Conservation (phyloP, 306 rosid genomes). For the Lathyrus tuberosus region DNA sequence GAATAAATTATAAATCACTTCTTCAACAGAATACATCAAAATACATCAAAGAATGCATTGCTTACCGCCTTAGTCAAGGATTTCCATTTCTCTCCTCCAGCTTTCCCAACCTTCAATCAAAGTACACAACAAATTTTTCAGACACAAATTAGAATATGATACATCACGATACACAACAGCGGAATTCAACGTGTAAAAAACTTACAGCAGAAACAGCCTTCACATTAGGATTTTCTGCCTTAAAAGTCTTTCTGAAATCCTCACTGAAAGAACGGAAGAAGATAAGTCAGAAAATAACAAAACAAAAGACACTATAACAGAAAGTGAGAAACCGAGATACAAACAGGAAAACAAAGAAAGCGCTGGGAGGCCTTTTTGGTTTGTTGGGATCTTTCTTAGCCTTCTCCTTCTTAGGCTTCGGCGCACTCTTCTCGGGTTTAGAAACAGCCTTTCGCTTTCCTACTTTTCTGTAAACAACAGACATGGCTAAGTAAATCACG, state of each 20-base stretch:
- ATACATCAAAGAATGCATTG: conserved; percentile 13
- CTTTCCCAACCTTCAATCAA: conserved; percentile 86
- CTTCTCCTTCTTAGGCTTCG: conserved; percentile 55
- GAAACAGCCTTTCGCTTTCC: conserved; percentile 80
- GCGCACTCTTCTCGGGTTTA: conserved; percentile 47
- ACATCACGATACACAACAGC: neutral
- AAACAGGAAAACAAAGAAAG: conserved; percentile 92
- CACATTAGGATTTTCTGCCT: conserved; percentile 74
- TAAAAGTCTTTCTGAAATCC: conserved; percentile 84
- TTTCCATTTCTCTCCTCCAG: conserved; percentile 95
- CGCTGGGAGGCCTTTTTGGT: conserved; percentile 85
- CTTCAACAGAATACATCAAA: conserved; percentile 32
- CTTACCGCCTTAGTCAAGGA: conserved; percentile 72
- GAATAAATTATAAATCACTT: conserved; percentile 16
- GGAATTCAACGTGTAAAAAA: conserved; percentile 39
- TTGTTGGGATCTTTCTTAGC: conserved; percentile 91
- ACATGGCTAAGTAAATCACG: conserved; percentile 34
- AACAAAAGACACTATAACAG: neutral
- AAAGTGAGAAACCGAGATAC: conserved; percentile 48
- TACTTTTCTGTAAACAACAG: conserved; percentile 74
- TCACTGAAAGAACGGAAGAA: conserved; percentile 48
- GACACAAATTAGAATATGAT: neutral
- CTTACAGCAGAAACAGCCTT: conserved; percentile 86
- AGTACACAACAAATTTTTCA: neutral
- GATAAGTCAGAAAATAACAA: conserved; percentile 34